Evolutionary conservation across 176 grass and related monocot genomes (phyloP).

Genomic region (Zoysia japonica): DNA sequence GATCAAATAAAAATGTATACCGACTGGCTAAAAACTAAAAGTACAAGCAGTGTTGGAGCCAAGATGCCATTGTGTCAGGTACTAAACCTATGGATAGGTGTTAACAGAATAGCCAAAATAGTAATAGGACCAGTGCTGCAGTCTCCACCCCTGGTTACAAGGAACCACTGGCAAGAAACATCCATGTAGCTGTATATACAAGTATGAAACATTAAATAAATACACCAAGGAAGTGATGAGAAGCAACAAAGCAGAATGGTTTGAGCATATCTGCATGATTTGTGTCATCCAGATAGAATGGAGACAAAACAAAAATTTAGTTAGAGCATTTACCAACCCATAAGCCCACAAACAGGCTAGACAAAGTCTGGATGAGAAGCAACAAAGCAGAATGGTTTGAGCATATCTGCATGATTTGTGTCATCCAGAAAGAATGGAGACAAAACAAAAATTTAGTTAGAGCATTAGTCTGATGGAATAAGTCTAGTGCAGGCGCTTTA

Average conservation of each 20-base stretch:
- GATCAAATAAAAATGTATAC: conserved; percentile 38
- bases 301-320: background rate
- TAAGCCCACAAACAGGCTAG: background rate
- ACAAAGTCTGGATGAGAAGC: background rate
- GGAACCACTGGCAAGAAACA: conserved; percentile 13
- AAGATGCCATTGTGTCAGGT: too few relatives aligned
- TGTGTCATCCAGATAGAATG: conserved; percentile 6
- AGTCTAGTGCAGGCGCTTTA: too few relatives aligned
- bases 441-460: background rate
- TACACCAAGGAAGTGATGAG: conserved; percentile 20
- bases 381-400: conserved; percentile 27
- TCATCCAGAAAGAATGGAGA: conserved; percentile 4
- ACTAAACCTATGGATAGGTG: too few relatives aligned
- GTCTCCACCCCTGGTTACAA: background rate
- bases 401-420: conserved; percentile 16
- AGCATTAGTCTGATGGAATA: too few relatives aligned
- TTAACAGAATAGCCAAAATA: too few relatives aligned
- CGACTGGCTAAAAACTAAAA: conserved; percentile 23
- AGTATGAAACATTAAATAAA: conserved; percentile 21
- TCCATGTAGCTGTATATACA: conserved; percentile 35
- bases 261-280: conserved; percentile 20
- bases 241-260: conserved; percentile 26
- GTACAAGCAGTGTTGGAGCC: too few relatives aligned
- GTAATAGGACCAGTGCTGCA: too few relatives aligned
- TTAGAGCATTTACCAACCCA: background rate